A percentile compares a stretch with the other conserved stretches of the same genome.
Evolutionary conservation across 768 basidiomycete species (phyloP).

Genomic region (Asterophora lycoperdoides): DNA sequence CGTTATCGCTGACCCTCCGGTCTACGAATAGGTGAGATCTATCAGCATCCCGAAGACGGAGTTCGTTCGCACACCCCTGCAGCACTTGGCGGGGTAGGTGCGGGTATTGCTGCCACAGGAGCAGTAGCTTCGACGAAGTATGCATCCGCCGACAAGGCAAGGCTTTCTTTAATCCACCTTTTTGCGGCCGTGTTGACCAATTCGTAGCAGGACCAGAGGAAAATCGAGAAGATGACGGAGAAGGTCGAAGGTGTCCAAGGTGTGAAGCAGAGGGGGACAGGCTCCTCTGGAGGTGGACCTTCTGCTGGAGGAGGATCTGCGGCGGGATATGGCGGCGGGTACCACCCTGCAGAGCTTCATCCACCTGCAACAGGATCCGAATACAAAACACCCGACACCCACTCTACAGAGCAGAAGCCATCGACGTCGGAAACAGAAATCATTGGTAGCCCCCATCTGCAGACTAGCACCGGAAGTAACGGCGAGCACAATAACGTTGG

Average conservation of each 20-base stretch:
- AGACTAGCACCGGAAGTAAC: not conserved
- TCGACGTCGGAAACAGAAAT: not conserved
- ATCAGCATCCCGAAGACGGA: not conserved
- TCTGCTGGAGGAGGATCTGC: too few species aligned
- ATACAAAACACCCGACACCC: not conserved
- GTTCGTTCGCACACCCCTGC: not conserved
- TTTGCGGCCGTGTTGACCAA: not conserved
- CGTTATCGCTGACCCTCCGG: not conserved
- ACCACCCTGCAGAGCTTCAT: not conserved
- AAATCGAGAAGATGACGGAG: not conserved
- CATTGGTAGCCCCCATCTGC: not conserved
- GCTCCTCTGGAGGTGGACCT: not conserved
- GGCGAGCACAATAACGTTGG: slow-evolving; percentile 22
- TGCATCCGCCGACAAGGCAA: too few species aligned
- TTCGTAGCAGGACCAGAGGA: not conserved
- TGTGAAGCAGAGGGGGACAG: not conserved
- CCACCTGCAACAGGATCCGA: not conserved
- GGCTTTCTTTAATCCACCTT: too few species aligned
- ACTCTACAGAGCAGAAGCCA: not conserved
- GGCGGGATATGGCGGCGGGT: not conserved
- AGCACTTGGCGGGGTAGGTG: not conserved
- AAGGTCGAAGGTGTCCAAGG: not conserved
- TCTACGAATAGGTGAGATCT: slow-evolving; percentile 1
- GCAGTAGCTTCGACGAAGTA: not conserved
- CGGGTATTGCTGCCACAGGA: not conserved